Base-by-base conservation (phyloP, 164 flowering plant species). In the Stephania japonica region DNA sequence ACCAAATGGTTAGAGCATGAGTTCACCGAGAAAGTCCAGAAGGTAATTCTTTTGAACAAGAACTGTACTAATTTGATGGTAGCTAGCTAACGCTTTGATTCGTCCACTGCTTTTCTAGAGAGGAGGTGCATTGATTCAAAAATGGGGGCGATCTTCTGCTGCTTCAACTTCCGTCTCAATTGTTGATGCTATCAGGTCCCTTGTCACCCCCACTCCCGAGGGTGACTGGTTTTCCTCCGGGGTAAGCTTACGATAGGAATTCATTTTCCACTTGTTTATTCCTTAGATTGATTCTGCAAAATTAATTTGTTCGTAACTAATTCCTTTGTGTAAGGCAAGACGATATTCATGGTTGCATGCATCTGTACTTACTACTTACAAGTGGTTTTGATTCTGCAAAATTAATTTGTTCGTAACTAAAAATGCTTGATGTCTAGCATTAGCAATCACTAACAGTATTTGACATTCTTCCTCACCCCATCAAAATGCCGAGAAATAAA, bases 71-170 rank as follows among this genome's bases (percentile, higher is more conserved):
- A 47, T 47, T 7, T 47, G 19, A 44, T 12, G 61, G 21, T n/a
- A 42, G 25, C 66, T 7, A 70, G 72, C 41, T n/a, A 13, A 25
- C 25, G 32, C 23, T 7, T 59, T 49, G 38, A 9, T 19, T 49
- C 32, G 19, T 59, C 23, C n/a, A 19, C 64, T 72, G 73, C 18
- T 23, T 79, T 81, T 79, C 64, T 87, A 94, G 98, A 90, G 99
- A 84, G 98, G 99, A 75, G 99, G 99, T 2, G 89, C 75, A 14
- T 82, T 95, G 50, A 95, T 95, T 78, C 44, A 95, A 84, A 95
- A 95, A 84, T 95, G 99, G 99, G 98, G 98, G 72, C 86, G 99
- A 84, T 95, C 99, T 67, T 95, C 98, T 53, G 99, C 97, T 73
- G 99, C 99, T 61, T 95, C 99, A 49, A 95, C 99, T 72, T 87